Conservation (phyloP, 805 yeast species). For the Metschnikowia baotianmanensis region DNA sequence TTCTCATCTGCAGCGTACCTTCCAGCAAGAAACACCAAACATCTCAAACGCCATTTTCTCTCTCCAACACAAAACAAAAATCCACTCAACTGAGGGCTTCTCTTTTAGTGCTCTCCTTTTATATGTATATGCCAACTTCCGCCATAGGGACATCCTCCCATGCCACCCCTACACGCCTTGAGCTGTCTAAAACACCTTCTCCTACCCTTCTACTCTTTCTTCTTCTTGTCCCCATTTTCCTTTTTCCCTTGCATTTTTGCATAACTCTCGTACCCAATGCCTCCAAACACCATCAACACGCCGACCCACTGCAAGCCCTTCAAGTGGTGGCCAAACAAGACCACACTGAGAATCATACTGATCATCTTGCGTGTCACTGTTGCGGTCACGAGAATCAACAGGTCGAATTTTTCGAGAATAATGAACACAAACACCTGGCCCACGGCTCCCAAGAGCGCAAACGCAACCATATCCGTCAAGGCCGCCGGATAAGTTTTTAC, state of each 20-base stretch:
- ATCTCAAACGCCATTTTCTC: too few species aligned
- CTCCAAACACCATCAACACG: conserved; percentile 74
- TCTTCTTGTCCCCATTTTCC: conserved; percentile 2
- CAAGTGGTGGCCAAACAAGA: conserved; percentile 80
- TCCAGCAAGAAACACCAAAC: too few species aligned
- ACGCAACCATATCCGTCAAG: conserved; percentile 56
- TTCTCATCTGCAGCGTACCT: too few species aligned
- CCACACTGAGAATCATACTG: conserved; percentile 87
- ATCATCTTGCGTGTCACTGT: conserved; percentile 96
- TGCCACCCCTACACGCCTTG: not conserved
- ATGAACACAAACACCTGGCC: conserved; percentile 94
- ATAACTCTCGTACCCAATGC: conserved; percentile 76
- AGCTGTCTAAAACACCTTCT: not conserved
- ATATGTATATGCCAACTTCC: not conserved
- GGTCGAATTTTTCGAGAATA: conserved; percentile 81
- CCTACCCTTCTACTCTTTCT: not conserved
- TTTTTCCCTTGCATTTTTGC: conserved; percentile 22
- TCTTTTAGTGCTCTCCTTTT: not conserved
- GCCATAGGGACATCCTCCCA: not conserved
- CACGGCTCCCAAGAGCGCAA: conserved; percentile 77
- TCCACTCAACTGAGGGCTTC: too few species aligned
- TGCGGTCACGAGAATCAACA: conserved; percentile 81
- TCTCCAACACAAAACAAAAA: too few species aligned
- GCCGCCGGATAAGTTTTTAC: conserved; percentile 51
- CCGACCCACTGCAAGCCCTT: conserved; percentile 72